Conservation (phyloP, 148 eudicot genomes). For the Pharnaceum exiguum region DNA sequence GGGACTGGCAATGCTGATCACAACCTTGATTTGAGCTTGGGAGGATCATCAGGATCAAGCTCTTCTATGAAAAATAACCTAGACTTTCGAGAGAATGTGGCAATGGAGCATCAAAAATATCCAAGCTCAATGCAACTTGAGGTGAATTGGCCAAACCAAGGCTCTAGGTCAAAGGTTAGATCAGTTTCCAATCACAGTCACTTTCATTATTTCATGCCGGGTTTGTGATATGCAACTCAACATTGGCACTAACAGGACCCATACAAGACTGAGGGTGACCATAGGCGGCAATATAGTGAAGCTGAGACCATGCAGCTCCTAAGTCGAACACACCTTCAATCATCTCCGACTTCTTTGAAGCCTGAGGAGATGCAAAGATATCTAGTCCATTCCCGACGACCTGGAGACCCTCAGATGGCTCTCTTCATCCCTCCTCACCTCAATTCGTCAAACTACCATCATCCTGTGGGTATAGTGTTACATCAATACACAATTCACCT, state of each 20-base stretch:
- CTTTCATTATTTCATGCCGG: background rate
- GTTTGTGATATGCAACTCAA: too few relatives aligned
- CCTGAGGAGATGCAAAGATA: constrained; percentile 18
- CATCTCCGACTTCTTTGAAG: constrained; percentile 22
- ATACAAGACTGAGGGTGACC: constrained; percentile 15
- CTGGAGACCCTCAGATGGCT: constrained; percentile 24
- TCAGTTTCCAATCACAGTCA: background rate
- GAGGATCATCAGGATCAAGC: constrained; percentile 49
- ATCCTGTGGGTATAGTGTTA: constrained; percentile 24
- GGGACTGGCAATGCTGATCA: constrained; percentile 40
- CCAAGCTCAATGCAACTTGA: constrained; percentile 36
- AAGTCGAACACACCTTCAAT: constrained; percentile 56
- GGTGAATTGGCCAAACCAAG: constrained; percentile 39
- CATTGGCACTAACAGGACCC: constrained; percentile 16
- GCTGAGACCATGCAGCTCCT: constrained; percentile 51
- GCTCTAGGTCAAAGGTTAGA: constrained; percentile 43
- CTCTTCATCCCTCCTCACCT: constrained; percentile 42
- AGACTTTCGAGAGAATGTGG: constrained; percentile 23
- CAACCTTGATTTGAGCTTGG: constrained; percentile 91
- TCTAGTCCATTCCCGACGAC: constrained; percentile 17
- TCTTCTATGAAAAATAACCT: constrained; percentile 17
- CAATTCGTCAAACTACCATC: constrained; percentile 41
- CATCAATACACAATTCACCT: too few relatives aligned
- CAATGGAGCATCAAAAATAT: constrained; percentile 22
- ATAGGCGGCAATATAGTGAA: constrained; percentile 32